Percentiles rank a stretch among this genome's conserved stretches.
Evolutionary conservation across 768 basidiomycete genomes (phyloP).

Genomic region (Chlorophyllum brunneum): DNA sequence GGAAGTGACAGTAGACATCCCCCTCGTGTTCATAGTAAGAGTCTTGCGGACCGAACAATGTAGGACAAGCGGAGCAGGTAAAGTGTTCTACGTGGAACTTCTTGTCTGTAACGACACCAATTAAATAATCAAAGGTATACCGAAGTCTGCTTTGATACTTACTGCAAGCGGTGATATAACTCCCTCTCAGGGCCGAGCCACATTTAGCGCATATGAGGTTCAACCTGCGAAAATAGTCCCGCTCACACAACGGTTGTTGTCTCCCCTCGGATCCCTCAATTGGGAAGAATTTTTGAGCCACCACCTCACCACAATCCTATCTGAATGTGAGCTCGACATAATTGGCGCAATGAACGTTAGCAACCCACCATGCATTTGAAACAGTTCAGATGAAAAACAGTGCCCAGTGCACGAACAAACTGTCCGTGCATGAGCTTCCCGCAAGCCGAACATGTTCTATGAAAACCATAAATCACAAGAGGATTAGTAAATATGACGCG

Average conservation of each 20-base stretch:
- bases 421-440: slow-evolving; percentile 87
- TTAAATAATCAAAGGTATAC: not conserved
- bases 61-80: slow-evolving; percentile 95
- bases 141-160: slow-evolving; percentile 20
- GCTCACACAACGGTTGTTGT: slow-evolving; percentile 95
- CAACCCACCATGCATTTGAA: slow-evolving; percentile 91
- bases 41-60: slow-evolving; percentile 95
- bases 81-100: slow-evolving; percentile 99
- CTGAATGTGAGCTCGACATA: slow-evolving; percentile 7
- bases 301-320: slow-evolving; percentile 94
- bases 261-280: slow-evolving; percentile 88
- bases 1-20: slow-evolving; percentile 98
- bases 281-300: slow-evolving; percentile 98
- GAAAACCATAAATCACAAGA: slow-evolving; percentile 23
- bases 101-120: slow-evolving; percentile 59
- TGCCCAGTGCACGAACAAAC: slow-evolving; percentile 91
- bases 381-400: slow-evolving; percentile 95
- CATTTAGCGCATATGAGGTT: slow-evolving; percentile 98
- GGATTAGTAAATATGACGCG: slow-evolving; percentile 18
- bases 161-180: slow-evolving; percentile 99
- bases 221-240: slow-evolving; percentile 94
- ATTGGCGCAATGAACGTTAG: slow-evolving; percentile 6
- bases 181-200: slow-evolving; percentile 88
- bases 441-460: slow-evolving; percentile 72
- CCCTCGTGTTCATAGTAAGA: slow-evolving; percentile 99